Percentiles rank a stretch among this genome's conserved stretches.
phyloP scores from a whole-genome alignment of 345 rosid species.

The Populus nigra region DNA sequence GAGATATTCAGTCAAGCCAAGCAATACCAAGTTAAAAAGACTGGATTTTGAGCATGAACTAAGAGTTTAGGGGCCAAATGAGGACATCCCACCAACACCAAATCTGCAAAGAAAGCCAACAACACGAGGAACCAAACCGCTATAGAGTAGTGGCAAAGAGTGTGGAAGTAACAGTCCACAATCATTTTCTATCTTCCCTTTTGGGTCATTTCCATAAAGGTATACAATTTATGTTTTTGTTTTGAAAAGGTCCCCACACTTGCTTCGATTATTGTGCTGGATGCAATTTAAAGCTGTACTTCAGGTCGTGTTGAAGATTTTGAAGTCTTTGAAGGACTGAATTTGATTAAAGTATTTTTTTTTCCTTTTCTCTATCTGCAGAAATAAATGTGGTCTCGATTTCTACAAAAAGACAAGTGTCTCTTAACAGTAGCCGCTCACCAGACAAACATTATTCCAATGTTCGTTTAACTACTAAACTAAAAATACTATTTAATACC shows the following conservation, averaged over 20 bases:
- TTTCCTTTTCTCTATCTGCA: not conserved
- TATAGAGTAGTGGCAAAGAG: constrained; percentile 24
- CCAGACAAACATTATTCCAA: not conserved
- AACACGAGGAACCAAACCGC: constrained; percentile 27
- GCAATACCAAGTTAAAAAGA: constrained; percentile 19
- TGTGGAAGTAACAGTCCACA: constrained; percentile 24
- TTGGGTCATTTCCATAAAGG: not conserved
- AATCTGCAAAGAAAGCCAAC: constrained; percentile 28
- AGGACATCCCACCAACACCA: constrained; percentile 39
- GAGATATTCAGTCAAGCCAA: not conserved
- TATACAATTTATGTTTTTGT: not conserved
- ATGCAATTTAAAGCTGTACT: not conserved
- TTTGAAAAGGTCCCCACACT: not conserved
- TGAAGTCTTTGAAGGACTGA: not conserved
- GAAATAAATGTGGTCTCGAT: not conserved
- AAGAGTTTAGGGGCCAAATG: constrained; percentile 14
- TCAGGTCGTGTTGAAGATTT: not conserved
- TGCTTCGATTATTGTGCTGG: not conserved
- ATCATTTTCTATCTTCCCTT: not conserved
- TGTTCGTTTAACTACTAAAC: no score
- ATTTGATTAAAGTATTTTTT: not conserved
- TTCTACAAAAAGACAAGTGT: not conserved
- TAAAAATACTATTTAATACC: no score
- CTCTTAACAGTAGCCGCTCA: not conserved
- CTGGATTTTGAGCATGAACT: constrained; percentile 11